phyloP scores from a whole-genome alignment of 2,329 filamentous ascomycete species.

The Ilyonectria robusta region DNA sequence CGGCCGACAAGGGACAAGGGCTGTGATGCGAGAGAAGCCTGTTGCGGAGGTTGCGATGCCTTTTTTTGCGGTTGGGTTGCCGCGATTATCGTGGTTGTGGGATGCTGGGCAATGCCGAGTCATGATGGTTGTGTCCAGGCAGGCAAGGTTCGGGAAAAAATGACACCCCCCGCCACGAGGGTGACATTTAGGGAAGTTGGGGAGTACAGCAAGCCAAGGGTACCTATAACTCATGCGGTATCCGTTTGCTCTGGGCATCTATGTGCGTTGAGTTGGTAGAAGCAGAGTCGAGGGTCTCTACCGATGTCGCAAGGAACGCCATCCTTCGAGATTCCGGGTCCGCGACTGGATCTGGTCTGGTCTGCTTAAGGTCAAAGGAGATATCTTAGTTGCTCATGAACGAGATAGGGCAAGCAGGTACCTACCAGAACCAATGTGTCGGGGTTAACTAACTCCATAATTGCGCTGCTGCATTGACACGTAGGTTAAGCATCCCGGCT shows the following conservation, averaged over 20 bases:
- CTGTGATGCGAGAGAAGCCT: slow-evolving; percentile 20
- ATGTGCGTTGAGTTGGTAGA: neutral
- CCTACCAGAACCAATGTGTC: slow-evolving; percentile 11
- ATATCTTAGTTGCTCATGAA: neutral
- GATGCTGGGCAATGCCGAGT: slow-evolving; percentile 14
- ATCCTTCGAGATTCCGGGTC: slow-evolving; percentile 22
- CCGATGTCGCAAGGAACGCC: slow-evolving; percentile 26
- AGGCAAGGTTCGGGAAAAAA: slow-evolving; percentile 14
- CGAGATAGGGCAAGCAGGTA: neutral
- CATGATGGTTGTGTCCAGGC: slow-evolving; percentile 21
- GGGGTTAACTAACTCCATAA: slow-evolving; percentile 15
- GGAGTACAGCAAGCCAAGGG: neutral
- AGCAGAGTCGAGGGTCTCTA: slow-evolving; percentile 15
- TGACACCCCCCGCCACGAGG: slow-evolving; percentile 14
- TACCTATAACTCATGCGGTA: neutral
- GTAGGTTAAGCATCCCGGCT: slow-evolving; percentile 23
- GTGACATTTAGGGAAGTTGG: slow-evolving; percentile 7
- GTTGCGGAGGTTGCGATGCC: slow-evolving; percentile 4
- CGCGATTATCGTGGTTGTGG: slow-evolving; percentile 25
- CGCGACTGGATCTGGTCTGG: slow-evolving; percentile 1
- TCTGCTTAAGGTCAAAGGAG: slow-evolving; percentile 1
- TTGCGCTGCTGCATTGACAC: slow-evolving; percentile 30
- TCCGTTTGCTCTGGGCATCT: neutral
- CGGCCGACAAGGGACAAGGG: slow-evolving; percentile 22
- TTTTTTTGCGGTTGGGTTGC: slow-evolving; percentile 10